A percentile compares a stretch with the other conserved stretches of the same genome.
phyloP scores from a whole-genome alignment of 1,139 yeast genomes.

The Spathaspora jeffriesii region DNA sequence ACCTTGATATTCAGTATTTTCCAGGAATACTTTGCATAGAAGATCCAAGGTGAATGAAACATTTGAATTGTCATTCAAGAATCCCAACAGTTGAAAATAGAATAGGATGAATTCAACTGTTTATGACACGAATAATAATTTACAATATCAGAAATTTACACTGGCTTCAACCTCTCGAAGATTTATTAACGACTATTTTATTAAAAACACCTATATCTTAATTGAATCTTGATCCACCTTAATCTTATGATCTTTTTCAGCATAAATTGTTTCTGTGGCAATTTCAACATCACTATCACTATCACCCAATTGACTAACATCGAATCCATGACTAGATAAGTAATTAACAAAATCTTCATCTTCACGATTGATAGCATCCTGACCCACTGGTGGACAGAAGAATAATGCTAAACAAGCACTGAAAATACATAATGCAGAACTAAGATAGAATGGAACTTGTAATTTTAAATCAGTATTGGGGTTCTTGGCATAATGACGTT shows the following conservation, averaged over 20 bases:
- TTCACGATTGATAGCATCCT: constrained; percentile 78
- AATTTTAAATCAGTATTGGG: constrained; percentile 45
- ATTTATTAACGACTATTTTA: background rate
- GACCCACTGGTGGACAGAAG: constrained; percentile 79
- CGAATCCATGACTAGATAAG: constrained; percentile 58
- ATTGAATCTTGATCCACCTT: constrained; percentile 2
- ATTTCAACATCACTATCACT: constrained; percentile 3
- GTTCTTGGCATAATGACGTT: constrained; percentile 36
- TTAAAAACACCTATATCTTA: background rate
- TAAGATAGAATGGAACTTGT: constrained; percentile 81
- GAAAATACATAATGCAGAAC: constrained; percentile 74
- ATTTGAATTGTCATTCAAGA: too few relatives aligned
- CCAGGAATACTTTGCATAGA: too few relatives aligned
- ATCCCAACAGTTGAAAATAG: too few relatives aligned
- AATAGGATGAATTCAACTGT: too few relatives aligned
- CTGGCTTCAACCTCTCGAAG: background rate
- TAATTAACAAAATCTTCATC: constrained; percentile 70
- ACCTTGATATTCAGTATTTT: too few relatives aligned
- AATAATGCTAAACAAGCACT: constrained; percentile 73
- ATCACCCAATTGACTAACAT: constrained; percentile 48
- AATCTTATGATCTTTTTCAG: background rate
- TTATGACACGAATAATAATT: background rate
- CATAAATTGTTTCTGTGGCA: background rate
- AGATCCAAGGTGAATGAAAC: too few relatives aligned
- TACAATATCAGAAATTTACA: background rate